Evolutionary conservation across 257 asterid species (phyloP).

Genomic region (Solanum acaule): DNA sequence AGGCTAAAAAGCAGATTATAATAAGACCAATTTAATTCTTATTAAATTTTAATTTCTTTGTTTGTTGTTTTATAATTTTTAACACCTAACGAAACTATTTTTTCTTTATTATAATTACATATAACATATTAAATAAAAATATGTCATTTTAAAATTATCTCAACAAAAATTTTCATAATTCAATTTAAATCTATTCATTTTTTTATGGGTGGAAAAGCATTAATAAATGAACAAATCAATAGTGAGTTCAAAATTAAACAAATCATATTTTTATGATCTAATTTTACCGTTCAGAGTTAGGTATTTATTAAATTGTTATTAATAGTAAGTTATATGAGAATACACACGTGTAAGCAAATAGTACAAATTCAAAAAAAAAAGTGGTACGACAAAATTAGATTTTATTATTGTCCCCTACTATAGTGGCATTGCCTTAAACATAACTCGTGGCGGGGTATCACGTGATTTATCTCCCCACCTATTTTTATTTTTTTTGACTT

Average conservation of each 20-base stretch:
- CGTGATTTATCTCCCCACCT: conserved; percentile 3
- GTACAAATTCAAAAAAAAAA: neutral
- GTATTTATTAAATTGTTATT: neutral
- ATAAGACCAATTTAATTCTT: neutral
- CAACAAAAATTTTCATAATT: neutral
- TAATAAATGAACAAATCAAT: too few species aligned
- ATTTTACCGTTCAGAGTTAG: neutral
- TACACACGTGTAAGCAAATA: neutral
- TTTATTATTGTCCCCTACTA: neutral
- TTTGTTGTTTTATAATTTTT: neutral
- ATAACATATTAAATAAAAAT: too few species aligned
- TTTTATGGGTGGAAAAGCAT: too few species aligned
- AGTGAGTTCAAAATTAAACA: neutral
- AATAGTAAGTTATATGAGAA: neutral
- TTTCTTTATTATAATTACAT: neutral
- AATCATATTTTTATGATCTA: neutral
- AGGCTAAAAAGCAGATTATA: neutral
- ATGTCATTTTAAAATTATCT: neutral
- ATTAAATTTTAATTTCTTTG: neutral
- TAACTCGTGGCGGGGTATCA: conserved; percentile 14
- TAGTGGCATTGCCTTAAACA: conserved; percentile 1
- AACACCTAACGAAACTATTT: neutral
- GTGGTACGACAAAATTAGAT: conserved; percentile 5
- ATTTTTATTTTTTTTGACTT: neutral
- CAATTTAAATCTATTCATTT: neutral